Base-by-base conservation (phyloP, 1,139 yeast species). In the Blastobotrys malaysiensis region DNA sequence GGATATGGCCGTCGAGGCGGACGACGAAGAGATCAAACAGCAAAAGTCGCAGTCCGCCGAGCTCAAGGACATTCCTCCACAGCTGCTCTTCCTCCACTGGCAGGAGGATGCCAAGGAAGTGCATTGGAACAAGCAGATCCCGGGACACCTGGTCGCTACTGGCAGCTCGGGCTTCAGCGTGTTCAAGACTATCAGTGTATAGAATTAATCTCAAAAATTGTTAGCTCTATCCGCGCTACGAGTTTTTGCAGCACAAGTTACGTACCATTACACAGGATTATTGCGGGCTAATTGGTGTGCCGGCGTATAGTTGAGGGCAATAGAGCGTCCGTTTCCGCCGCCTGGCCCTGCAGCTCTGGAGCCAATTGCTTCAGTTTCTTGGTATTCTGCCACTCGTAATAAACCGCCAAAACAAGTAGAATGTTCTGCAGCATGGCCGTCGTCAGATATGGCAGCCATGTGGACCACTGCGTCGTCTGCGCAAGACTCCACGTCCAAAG, bases 51-150 rank as follows among this genome's bases (percentile, higher is more conserved):
- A 61, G n/a, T 63, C 64, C 16, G 55, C 55, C 43, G 83, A 83
- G 43, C 77, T 93, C 63, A 86, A 84, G 62, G 95, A 88, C 64
- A 88, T 93, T 61, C 99, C 99, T 39, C 95, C 98, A 22, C 99
- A 93, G 72, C 79, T 95, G 65, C 77, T 93, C 69, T 93, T 93
- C 75, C 96, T 93, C 50, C 99, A 93, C 70, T 93, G 98, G 98
- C 99, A 95, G 76, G 84, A 85, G 65, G 95, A 91, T 66, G 97
- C 93, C 53, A 93, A 93, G 76, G 99, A 93, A 70, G 97, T 91
- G 46, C 88, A 96, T 73, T 93, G 99, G 98, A 97, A 93, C 72
- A 82, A 77, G 67, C 99, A 95, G 74, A 88, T 95, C 59, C 99
- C 99, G 3, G 99, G 99, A 49, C 86, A 95, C 64, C 78, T 95